Evolutionary conservation across 2,329 filamentous ascomycete genomes (phyloP), one percentile per base, ranked within the genome.

Genomic region (Cercospora zeae-maydis): DNA sequence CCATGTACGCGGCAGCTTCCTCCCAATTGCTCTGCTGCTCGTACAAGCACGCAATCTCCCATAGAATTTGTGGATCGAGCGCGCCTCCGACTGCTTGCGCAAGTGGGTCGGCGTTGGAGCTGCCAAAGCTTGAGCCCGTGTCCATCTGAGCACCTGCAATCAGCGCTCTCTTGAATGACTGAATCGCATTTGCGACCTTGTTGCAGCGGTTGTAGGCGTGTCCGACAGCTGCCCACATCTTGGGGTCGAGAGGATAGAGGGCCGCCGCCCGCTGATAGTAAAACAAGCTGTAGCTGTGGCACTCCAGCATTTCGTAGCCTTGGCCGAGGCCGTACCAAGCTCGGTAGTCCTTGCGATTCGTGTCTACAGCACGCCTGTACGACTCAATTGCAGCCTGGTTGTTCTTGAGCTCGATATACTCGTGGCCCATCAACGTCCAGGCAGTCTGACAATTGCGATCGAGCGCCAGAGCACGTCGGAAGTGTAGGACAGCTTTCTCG

Each of bases 371-470:
- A 45, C 95, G 88, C 1, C 95, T 87, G 74, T 99, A 99, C 1
- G 92, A 96, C 76, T 99, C 95, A 65, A 99, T 98, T 8, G 95
- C 95, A 0, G 95, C 93, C 72, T 99, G 95, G 0, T 93, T 98
- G 75, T 99, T 99, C 74, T 98, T 99, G 78, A 99, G 87, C 77
- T 99, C 95, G 59, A 98, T 92, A 71, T 97, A 99, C 76, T 99
- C 95, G 76, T 99, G 95, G 1, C 95, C 95, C 93, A 99, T 98
- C 1, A 99, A 82, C 0, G 95, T 99, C 95, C 95, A 99, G 1
- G 95, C 95, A 0, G 92, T 96, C 14, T 97, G 83, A 74, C 95
- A 99, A 27, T 88, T 89, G 9, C 93, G 88, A 74, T 99, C 95
- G 0, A 99, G 82, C 0, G 92, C 96, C 19, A 99, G 79, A 0